A percentile compares a stretch with the other conserved stretches of the same genome.
Conservation (phyloP, 768 basidiomycete genomes). For the Lentinula raphanica region DNA sequence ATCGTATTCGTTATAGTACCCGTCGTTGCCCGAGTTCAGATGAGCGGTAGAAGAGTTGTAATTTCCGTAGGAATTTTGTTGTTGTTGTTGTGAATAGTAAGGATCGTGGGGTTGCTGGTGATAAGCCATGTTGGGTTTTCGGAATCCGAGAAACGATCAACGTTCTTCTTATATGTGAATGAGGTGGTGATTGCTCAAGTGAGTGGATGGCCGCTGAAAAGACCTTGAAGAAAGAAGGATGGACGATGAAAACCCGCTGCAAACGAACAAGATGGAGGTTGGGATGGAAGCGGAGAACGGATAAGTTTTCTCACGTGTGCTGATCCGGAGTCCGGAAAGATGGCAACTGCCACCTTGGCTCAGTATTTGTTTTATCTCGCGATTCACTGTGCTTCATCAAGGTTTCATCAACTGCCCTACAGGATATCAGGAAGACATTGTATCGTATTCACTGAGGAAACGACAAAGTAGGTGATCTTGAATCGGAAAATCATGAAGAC, state of each 20-base stretch:
- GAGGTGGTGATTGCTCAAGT: neutral
- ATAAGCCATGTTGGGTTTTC: slow-evolving; percentile 41
- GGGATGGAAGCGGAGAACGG: neutral
- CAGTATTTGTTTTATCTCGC: too few relatives aligned
- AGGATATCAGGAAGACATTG: too few relatives aligned
- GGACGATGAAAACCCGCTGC: slow-evolving; percentile 2
- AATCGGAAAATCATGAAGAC: too few relatives aligned
- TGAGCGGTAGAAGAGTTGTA: slow-evolving; percentile 3
- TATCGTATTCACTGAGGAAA: too few relatives aligned
- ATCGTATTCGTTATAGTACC: slow-evolving; percentile 39
- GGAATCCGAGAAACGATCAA: neutral
- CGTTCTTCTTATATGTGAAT: neutral
- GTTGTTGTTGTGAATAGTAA: slow-evolving; percentile 29
- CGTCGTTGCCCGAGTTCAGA: slow-evolving; percentile 12
- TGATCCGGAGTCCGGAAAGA: too few relatives aligned
- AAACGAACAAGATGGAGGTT: neutral
- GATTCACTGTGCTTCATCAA: too few relatives aligned
- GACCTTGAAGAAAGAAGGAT: neutral
- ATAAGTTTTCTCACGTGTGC: neutral
- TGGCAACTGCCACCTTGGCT: too few relatives aligned
- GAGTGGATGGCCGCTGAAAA: neutral
- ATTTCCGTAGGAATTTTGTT: slow-evolving; percentile 6
- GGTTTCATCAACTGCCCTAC: too few relatives aligned
- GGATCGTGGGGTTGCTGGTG: slow-evolving; percentile 45
- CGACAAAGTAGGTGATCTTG: too few relatives aligned